These are phyloP conservation scores for Takashimella koratensis DNA, from an alignment of 1,284 basidiomycete genomes.

Conservation along the genomic window DNA sequence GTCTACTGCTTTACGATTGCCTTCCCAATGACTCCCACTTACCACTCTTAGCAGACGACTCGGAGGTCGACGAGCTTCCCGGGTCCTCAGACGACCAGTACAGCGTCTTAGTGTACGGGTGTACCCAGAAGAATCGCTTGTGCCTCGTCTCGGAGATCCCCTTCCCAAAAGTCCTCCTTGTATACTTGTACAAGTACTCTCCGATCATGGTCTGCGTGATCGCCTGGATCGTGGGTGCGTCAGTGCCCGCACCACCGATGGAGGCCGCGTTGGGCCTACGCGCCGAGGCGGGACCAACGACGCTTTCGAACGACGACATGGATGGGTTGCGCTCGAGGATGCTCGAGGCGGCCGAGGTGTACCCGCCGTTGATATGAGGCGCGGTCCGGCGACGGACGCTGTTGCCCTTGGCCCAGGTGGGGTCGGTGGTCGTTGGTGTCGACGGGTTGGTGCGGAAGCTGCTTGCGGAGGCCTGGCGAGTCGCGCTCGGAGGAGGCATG, in stretches of 20 bases:
- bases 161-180: conserved; percentile 82
- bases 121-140: conserved; percentile 97
- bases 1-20: conserved; percentile 5
- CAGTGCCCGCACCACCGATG: conserved; percentile 56
- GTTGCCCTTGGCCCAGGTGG: conserved; percentile 45
- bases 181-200: conserved; percentile 98
- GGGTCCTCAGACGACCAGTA: conserved; percentile 98
- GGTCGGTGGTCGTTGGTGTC: conserved; percentile 36
- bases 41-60: conserved; percentile 94
- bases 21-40: no score
- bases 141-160: conserved; percentile 88
- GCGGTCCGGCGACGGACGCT: conserved; percentile 39
- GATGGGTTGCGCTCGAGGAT: conserved; percentile 28
- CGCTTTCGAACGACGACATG: conserved; percentile 37
- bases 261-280: conserved; percentile 2
- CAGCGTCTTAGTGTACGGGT: conserved; percentile 95
- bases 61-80: conserved; percentile 75
- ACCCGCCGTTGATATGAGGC: conserved; percentile 18
- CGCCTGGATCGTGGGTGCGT: conserved; percentile 83
- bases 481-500: conserved; percentile 63
- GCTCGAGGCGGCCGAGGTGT: conserved; percentile 33
- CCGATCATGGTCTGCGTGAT: conserved; percentile 99
- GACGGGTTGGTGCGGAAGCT: conserved; percentile 58
- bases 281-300: conserved; percentile 9
- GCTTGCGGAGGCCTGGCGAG: conserved; percentile 70